A percentile compares a stretch with the other conserved stretches of the same genome.
These are phyloP conservation scores for Rhodotorula sp. DNA, from an alignment of 1,284 basidiomycete genomes.

Conservation along the genomic window DNA sequence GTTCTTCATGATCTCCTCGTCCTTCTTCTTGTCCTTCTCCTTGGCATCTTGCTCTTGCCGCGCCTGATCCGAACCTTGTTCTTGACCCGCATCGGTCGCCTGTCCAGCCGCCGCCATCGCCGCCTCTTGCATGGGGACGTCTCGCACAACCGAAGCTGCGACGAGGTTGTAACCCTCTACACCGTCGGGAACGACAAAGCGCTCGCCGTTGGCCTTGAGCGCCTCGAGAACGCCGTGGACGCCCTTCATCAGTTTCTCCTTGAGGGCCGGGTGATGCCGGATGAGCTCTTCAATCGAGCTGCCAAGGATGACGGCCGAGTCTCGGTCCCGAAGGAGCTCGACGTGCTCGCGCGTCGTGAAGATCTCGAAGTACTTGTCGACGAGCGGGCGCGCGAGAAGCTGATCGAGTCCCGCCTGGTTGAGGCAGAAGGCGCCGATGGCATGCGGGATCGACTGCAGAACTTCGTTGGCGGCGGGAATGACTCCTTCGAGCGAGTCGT, in stretches of 20 bases:
- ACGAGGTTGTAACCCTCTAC: slow-evolving; percentile 58
- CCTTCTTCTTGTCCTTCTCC: slow-evolving; percentile 50
- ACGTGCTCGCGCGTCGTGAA: slow-evolving; percentile 82
- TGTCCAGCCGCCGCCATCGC: not conserved
- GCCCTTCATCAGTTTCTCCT: slow-evolving; percentile 71
- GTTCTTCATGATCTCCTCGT: slow-evolving; percentile 24
- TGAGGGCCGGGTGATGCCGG: slow-evolving; percentile 89
- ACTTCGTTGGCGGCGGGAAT: slow-evolving; percentile 73
- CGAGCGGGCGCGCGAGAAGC: slow-evolving; percentile 69
- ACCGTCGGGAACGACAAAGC: slow-evolving; percentile 56
- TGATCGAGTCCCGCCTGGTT: slow-evolving; percentile 86
- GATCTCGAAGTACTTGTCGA: slow-evolving; percentile 77
- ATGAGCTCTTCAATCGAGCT: slow-evolving; percentile 91
- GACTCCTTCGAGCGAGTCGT: slow-evolving; percentile 74
- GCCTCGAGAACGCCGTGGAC: slow-evolving; percentile 66
- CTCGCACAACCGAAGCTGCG: slow-evolving; percentile 48
- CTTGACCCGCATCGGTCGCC: slow-evolving; percentile 12
- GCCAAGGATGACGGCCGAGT: slow-evolving; percentile 85
- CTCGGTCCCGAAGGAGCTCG: slow-evolving; percentile 86
- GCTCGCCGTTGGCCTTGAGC: slow-evolving; percentile 69
- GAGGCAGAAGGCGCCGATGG: slow-evolving; percentile 93
- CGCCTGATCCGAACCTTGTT: slow-evolving; percentile 16
- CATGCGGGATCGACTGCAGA: slow-evolving; percentile 87
- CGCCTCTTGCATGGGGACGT: slow-evolving; percentile 52
- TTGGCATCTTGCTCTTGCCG: slow-evolving; percentile 12